phyloP scores from a whole-genome alignment of 495 filamentous ascomycete genomes.

The Penicillium chermesinum region DNA sequence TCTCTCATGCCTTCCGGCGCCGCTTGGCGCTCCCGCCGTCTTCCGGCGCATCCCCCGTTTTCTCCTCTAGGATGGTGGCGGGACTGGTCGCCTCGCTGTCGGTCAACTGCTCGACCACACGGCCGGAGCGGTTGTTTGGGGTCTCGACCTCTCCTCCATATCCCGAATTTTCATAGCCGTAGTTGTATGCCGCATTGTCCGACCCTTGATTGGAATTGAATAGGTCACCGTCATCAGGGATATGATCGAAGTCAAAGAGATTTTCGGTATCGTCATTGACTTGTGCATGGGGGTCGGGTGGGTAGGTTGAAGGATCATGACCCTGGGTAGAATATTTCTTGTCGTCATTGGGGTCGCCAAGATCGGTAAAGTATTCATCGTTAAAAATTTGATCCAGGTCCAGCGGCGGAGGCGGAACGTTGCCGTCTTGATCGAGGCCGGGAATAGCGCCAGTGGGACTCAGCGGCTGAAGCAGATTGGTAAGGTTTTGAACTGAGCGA shows the following conservation, averaged over 20 bases:
- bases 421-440: conserved; percentile 51
- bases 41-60: conserved; percentile 4
- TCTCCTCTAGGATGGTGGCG: conserved; percentile 25
- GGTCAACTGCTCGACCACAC: conserved; percentile 42
- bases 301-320: conserved; percentile 11
- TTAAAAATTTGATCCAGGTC: conserved; percentile 71
- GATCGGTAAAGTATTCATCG: conserved; percentile 54
- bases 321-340: conserved; percentile 18
- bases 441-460: conserved; percentile 77
- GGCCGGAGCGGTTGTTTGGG: conserved; percentile 20
- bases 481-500: conserved; percentile 63
- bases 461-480: conserved; percentile 65
- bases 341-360: conserved; percentile 30
- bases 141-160: conserved; percentile 20
- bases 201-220: conserved; percentile 26
- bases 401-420: conserved; percentile 38
- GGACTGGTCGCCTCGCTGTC: conserved; percentile 48
- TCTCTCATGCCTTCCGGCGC: conserved; percentile 32
- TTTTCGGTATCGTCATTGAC: conserved; percentile 32
- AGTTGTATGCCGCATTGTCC: conserved; percentile 23
- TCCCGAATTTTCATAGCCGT: conserved; percentile 27
- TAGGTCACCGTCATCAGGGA: conserved; percentile 35
- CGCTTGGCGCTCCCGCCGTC: conserved; percentile 33
- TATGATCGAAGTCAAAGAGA: conserved; percentile 41
- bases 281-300: conserved; percentile 6